phyloP scores from a whole-genome alignment of 1,139 yeast species.

The Meyerozyma sp. region DNA sequence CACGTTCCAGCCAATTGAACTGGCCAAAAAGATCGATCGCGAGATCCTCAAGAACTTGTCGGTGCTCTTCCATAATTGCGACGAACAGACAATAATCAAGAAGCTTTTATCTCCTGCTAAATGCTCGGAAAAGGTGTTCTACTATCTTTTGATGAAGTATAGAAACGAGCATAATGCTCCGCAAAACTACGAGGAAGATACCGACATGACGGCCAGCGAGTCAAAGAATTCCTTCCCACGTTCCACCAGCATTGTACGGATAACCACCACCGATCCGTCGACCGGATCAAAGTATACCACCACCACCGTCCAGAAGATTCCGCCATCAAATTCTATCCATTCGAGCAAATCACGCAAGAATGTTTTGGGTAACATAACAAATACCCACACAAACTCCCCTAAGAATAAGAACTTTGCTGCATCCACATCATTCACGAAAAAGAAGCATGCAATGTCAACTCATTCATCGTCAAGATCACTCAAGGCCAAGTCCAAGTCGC shows the following conservation, averaged over 20 bases:
- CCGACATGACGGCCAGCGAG: conserved; percentile 13
- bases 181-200: conserved; percentile 12
- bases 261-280: conserved; percentile 28
- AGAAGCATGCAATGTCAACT: conserved; percentile 26
- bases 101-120: conserved; percentile 55
- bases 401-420: conserved; percentile 25
- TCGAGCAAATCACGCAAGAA: conserved; percentile 16
- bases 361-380: conserved; percentile 28
- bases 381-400: conserved; percentile 16
- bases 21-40: conserved; percentile 60
- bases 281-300: conserved; percentile 25
- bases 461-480: conserved; percentile 17
- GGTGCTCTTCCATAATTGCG: conserved; percentile 87
- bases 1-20: conserved; percentile 44
- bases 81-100: conserved; percentile 52
- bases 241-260: conserved; percentile 43
- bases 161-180: conserved; percentile 63
- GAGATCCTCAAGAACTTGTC: conserved; percentile 83
- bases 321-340: conserved; percentile 16
- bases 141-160: conserved; percentile 75
- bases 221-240: conserved; percentile 29
- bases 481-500: conserved; percentile 3
- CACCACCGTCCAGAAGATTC: conserved; percentile 13
- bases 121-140: conserved; percentile 86
- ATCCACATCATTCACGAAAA: conserved; percentile 36